phyloP scores from a whole-genome alignment of 2,329 filamentous ascomycete species.

The Colletotrichum chlorophyti region DNA sequence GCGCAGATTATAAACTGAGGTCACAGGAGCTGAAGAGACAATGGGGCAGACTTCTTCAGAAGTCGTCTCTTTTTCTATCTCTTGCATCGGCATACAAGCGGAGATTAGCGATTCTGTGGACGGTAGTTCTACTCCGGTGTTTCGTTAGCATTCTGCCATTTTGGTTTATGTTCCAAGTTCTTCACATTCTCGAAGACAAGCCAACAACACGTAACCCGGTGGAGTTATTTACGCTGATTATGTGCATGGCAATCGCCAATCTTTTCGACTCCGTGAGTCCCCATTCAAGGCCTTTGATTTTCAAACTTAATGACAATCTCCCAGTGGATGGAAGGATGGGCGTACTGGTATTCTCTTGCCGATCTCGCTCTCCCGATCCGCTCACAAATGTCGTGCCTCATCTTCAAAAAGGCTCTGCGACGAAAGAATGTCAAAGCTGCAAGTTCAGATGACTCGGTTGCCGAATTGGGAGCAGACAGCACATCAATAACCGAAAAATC shows the following conservation, averaged over 20 bases:
- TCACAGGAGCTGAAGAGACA: conserved; percentile 54
- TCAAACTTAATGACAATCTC: not conserved
- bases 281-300: not conserved
- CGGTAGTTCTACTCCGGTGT: conserved; percentile 58
- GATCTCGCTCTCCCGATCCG: not conserved
- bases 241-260: conserved; percentile 67
- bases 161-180: conserved; percentile 69
- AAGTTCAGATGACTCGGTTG: conserved; percentile 39
- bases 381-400: not conserved
- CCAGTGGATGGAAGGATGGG: not conserved
- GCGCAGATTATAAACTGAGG: conserved; percentile 61
- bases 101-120: conserved; percentile 63
- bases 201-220: conserved; percentile 47
- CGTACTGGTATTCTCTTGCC: not conserved
- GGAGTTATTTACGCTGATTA: conserved; percentile 72
- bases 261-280: conserved; percentile 50
- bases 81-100: conserved; percentile 63
- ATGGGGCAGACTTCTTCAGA: conserved; percentile 54
- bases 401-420: conserved; percentile 70
- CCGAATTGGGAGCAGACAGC: not conserved
- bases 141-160: conserved; percentile 72
- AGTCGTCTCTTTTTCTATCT: conserved; percentile 63
- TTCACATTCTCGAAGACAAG: conserved; percentile 66
- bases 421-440: conserved; percentile 77
- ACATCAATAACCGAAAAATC: not conserved